These are phyloP conservation scores for Paraconiothyrium brasiliense DNA, from an alignment of 2,329 filamentous ascomycete species.

Conservation along the genomic window DNA sequence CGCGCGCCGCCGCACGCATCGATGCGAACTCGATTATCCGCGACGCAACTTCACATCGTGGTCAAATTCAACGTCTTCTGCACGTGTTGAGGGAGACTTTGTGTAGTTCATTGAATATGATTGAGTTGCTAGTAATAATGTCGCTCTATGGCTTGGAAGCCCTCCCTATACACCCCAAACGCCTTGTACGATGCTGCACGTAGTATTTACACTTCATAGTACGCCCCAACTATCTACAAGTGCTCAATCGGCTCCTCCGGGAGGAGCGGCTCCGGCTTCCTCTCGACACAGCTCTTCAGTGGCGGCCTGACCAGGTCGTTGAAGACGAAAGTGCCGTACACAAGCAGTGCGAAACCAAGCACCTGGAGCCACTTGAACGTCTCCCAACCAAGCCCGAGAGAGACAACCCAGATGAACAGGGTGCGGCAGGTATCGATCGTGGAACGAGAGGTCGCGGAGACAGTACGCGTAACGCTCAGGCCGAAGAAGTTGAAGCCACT, in stretches of 20 bases:
- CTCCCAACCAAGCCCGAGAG: conserved; percentile 93
- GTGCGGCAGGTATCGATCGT: conserved; percentile 98
- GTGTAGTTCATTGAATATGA: not conserved
- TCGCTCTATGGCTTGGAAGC: not conserved
- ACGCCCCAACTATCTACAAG: conserved; percentile 27
- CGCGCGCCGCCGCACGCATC: conserved; percentile 12
- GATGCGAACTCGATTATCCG: not conserved
- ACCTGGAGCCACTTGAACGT: conserved; percentile 98
- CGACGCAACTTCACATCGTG: not conserved
- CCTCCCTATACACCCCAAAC: not conserved
- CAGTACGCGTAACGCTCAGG: conserved; percentile 85
- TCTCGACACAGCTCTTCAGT: conserved; percentile 70
- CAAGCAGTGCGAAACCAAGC: conserved; percentile 83
- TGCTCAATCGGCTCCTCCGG: conserved; percentile 89
- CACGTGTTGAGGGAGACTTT: not conserved
- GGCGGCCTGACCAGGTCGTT: conserved; percentile 92
- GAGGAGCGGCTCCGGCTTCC: conserved; percentile 70
- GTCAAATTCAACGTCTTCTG: not conserved
- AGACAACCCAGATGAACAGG: conserved; percentile 97
- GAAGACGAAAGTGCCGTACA: conserved; percentile 97
- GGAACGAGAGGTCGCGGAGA: conserved; percentile 91
- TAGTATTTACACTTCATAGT: conserved; percentile 1
- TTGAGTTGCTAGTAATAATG: not conserved
- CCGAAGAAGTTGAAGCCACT: conserved; percentile 99
- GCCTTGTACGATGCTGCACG: conserved; percentile 15